phyloP scores from a whole-genome alignment of 306 rosid species.

The Fragaria nilgerrensis region DNA sequence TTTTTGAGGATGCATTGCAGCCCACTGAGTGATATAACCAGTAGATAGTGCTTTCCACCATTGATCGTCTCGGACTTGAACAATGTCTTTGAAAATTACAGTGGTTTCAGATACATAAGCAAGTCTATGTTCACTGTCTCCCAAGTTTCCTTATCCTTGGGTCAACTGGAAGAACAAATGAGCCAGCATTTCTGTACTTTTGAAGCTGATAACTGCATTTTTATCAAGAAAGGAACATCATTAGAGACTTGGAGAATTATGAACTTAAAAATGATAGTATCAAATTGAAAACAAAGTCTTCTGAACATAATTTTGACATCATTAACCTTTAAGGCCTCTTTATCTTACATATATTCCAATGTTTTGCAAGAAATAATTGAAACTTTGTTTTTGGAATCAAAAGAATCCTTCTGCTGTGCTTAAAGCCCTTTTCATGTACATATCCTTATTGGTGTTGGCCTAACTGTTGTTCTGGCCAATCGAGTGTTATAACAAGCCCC shows the following conservation, averaged over 20 bases:
- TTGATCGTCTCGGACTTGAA: slow-evolving; percentile 91
- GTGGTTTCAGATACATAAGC: slow-evolving; percentile 98
- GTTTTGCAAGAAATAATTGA: neutral
- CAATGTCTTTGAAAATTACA: slow-evolving; percentile 88
- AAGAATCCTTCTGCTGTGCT: neutral
- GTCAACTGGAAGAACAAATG: slow-evolving; percentile 85
- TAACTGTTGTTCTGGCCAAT: neutral
- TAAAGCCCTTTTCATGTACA: neutral
- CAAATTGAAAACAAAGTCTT: neutral
- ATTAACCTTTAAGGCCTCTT: neutral
- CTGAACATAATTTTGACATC: neutral
- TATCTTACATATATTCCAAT: neutral
- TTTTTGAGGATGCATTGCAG: slow-evolving; percentile 87
- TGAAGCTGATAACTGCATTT: slow-evolving; percentile 84
- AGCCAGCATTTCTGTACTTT: slow-evolving; percentile 85
- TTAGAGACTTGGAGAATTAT: neutral
- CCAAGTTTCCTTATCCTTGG: slow-evolving; percentile 93
- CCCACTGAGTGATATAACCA: slow-evolving; percentile 93
- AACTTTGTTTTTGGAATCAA: neutral
- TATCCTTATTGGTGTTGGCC: slow-evolving; percentile 3
- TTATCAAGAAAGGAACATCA: neutral
- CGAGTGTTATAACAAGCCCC: neutral
- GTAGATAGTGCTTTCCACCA: slow-evolving; percentile 97
- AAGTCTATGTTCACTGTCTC: slow-evolving; percentile 94
- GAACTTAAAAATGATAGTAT: neutral